These are phyloP conservation scores for Cladosporium cucumerinum DNA, from an alignment of 2,329 filamentous ascomycete genomes.

Conservation along the genomic window DNA sequence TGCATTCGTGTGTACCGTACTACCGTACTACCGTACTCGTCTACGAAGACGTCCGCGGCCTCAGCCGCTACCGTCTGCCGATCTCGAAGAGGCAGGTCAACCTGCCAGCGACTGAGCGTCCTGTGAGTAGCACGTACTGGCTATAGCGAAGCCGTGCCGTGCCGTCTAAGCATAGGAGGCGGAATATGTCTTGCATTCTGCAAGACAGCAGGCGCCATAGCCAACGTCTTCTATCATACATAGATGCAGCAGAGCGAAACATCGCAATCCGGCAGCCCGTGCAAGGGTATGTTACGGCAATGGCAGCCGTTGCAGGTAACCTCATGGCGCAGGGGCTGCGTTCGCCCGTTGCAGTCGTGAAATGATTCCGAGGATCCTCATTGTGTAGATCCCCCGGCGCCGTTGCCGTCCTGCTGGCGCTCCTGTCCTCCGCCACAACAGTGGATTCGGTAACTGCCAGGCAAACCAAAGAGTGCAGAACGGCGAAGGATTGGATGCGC, in stretches of 20 bases:
- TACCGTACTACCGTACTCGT: constrained; percentile 1
- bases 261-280: constrained; percentile 1
- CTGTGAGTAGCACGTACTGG: background rate
- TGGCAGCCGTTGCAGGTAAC: constrained; percentile 8
- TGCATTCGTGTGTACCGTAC: background rate
- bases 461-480: constrained; percentile 1
- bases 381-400: constrained; percentile 36
- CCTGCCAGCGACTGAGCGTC: background rate
- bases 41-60: background rate
- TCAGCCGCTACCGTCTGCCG: constrained; percentile 9
- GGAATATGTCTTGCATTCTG: constrained; percentile 16
- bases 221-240: constrained; percentile 12
- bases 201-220: constrained; percentile 16
- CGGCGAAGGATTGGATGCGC: background rate
- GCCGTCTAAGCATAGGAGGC: background rate
- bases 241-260: constrained; percentile 2
- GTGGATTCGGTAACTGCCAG: background rate
- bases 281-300: background rate
- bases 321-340: constrained; percentile 15
- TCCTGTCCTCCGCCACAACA: constrained; percentile 2
- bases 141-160: too few species aligned
- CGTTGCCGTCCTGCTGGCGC: constrained; percentile 5
- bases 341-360: constrained; percentile 12
- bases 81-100: constrained; percentile 6
- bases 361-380: constrained; percentile 27